Conservation (phyloP, 768 basidiomycete genomes). For the Tylopilus vinaceipallidus region DNA sequence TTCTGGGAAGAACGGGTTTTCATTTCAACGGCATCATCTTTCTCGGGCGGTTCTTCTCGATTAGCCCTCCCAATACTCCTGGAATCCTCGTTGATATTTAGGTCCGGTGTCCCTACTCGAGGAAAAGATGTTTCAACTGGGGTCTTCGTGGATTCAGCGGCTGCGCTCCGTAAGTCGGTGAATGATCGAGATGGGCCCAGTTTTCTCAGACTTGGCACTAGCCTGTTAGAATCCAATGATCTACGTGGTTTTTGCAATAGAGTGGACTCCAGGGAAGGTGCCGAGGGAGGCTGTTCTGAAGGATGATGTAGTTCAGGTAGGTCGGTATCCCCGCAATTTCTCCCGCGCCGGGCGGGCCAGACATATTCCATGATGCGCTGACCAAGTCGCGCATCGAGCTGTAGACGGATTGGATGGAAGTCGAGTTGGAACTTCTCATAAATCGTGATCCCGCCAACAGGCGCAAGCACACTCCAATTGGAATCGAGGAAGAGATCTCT, state of each 20-base stretch:
- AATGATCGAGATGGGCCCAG: slow-evolving; percentile 66
- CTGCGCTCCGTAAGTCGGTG: slow-evolving; percentile 58
- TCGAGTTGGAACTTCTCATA: slow-evolving; percentile 79
- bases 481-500: slow-evolving; percentile 71
- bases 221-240: slow-evolving; percentile 33
- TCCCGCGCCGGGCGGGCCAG: slow-evolving; percentile 62
- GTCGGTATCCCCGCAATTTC: slow-evolving; percentile 10
- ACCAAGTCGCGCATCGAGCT: slow-evolving; percentile 82
- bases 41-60: slow-evolving; percentile 21
- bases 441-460: slow-evolving; percentile 91
- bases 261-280: slow-evolving; percentile 55
- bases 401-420: slow-evolving; percentile 83
- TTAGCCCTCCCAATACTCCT: slow-evolving; percentile 15
- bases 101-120: slow-evolving; percentile 15
- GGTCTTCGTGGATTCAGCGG: slow-evolving; percentile 34
- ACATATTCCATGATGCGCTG: slow-evolving; percentile 84
- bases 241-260: slow-evolving; percentile 32
- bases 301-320: slow-evolving; percentile 20
- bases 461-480: slow-evolving; percentile 81
- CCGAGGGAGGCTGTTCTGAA: slow-evolving; percentile 22
- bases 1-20: slow-evolving; percentile 77
- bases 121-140: slow-evolving; percentile 8
- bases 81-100: slow-evolving; percentile 21
- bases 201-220: slow-evolving; percentile 46
- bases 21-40: slow-evolving; percentile 76